Percentiles rank a stretch among this genome's conserved stretches.
These are phyloP conservation scores for Alternaria longipes DNA, from an alignment of 2,329 filamentous ascomycete species.

Conservation along the genomic window DNA sequence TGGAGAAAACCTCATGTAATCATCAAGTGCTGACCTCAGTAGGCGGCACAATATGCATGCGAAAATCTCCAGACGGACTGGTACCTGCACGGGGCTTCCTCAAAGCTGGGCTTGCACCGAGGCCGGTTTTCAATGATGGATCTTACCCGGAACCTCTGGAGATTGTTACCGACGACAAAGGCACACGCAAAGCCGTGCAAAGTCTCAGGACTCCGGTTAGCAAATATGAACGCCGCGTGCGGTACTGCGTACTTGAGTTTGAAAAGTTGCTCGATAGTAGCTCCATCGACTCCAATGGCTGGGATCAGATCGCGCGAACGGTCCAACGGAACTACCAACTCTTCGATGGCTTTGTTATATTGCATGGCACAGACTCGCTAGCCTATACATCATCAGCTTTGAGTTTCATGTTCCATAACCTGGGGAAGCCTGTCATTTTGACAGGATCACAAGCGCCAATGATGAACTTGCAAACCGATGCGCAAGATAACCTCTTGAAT, in stretches of 20 bases:
- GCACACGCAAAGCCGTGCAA: conserved; percentile 63
- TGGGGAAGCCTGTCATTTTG: conserved; percentile 90
- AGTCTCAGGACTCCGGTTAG: conserved; percentile 82
- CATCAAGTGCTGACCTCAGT: conserved; percentile 9
- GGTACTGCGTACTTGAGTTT: conserved; percentile 87
- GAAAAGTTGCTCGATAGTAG: conserved; percentile 85
- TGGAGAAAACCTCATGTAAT: not conserved
- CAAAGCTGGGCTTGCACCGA: conserved; percentile 80
- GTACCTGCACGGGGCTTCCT: conserved; percentile 79
- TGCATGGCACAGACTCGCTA: conserved; percentile 90
- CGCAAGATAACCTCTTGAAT: conserved; percentile 87
- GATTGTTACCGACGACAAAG: conserved; percentile 62
- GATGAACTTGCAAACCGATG: conserved; percentile 89
- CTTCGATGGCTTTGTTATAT: conserved; percentile 89
- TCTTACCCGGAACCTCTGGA: conserved; percentile 66
- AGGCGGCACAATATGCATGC: conserved; percentile 89
- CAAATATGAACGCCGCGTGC: conserved; percentile 80
- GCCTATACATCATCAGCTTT: conserved; percentile 88
- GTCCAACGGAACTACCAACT: conserved; percentile 85
- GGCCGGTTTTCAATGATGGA: conserved; percentile 86
- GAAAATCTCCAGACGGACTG: conserved; percentile 79
- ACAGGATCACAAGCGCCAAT: conserved; percentile 79
- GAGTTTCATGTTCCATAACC: conserved; percentile 90
- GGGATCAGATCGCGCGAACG: conserved; percentile 83
- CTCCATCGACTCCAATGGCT: conserved; percentile 85